Evolutionary conservation across 164 flowering plant species (phyloP), one percentile per base, ranked within the genome.

Genomic region (Malania oleifera): DNA sequence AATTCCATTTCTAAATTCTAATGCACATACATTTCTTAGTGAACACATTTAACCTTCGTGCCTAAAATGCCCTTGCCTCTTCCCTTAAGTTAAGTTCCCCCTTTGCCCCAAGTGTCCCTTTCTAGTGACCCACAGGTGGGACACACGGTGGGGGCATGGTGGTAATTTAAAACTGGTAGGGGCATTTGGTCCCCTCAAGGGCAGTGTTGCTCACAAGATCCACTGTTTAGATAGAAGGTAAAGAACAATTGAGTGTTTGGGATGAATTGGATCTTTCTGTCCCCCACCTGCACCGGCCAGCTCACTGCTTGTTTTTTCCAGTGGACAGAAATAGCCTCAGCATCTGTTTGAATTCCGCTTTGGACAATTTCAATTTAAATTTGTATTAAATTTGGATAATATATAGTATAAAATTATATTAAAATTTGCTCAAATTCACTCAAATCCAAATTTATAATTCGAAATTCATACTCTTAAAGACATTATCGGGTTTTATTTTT

Each of bases 231-330:
- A 43, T 17, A 54, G 63, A 64, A 59, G 64, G 54, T 48, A 59
- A 11, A 31, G 54, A n/a, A 67, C 63, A 65, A 39, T n/a, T 29
- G 51, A 31, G 64, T 52, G 59, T 56, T 65, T 26, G 65, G 64
- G 57, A 56, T 80, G 73, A 38, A 29, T 65, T 69, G 76, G 76
- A 73, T 37, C 52, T 58, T 46, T 66, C 58, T 69, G 66, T 71
- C 56, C 61, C 76, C 69, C 61, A 13, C 56, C 60, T 45, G 31
- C 40, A 50, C 20, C 17, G 29, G 51, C 12, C 56, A 56, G 37
- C 57, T 45, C 35, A 17, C 24, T 7, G 41, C 7, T 22, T 7
- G 41, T 11, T 22, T 52, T 37, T 20, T 13, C 29, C 34, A 25
- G n/a, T 23, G 19, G 67, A 55, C 67, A 10, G 45, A 51, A 52